phyloP scores from a whole-genome alignment of 768 basidiomycete genomes.

The Inosperma sp. region DNA sequence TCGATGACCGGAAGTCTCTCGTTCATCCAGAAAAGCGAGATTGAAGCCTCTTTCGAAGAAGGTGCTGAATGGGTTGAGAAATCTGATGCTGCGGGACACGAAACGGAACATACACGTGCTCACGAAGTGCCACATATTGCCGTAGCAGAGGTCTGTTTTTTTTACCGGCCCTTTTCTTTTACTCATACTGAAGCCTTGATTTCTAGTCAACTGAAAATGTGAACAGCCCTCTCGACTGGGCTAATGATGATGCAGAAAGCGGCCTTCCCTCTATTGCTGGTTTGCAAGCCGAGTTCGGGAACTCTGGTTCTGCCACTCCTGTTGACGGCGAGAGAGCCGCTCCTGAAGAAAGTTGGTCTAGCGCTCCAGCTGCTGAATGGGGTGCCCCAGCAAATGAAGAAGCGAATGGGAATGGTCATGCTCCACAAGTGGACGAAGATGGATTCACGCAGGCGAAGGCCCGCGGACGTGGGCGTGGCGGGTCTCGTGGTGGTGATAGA shows the following conservation, averaged over 20 bases:
- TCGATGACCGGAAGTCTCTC: conserved; percentile 54
- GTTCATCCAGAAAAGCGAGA: conserved; percentile 80
- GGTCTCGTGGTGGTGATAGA: conserved; percentile 33
- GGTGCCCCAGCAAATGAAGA: conserved; percentile 48
- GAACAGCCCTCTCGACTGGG: conserved; percentile 66
- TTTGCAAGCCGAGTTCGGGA: conserved; percentile 72
- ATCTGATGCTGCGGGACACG: conserved; percentile 34
- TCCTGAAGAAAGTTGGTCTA: conserved; percentile 22
- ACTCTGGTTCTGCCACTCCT: conserved; percentile 69
- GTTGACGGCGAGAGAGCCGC: conserved; percentile 29
- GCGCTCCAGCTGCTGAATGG: conserved; percentile 35
- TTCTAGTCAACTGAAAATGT: conserved; percentile 13
- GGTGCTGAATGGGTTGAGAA: conserved; percentile 54
- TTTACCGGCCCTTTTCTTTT: neutral
- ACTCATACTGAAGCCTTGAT: conserved; percentile 1
- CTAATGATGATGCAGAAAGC: conserved; percentile 73
- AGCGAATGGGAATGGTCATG: conserved; percentile 29
- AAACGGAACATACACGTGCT: conserved; percentile 29
- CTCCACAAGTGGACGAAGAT: conserved; percentile 33
- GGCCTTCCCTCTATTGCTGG: conserved; percentile 74
- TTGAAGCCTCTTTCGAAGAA: conserved; percentile 55
- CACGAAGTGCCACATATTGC: conserved; percentile 17
- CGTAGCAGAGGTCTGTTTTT: conserved; percentile 18
- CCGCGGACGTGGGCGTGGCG: conserved; percentile 29
- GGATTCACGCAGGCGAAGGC: conserved; percentile 20